Evolutionary conservation across 257 asterid genomes (phyloP), one percentile per base, ranked within the genome.

Genomic region (Ilex asprella): DNA sequence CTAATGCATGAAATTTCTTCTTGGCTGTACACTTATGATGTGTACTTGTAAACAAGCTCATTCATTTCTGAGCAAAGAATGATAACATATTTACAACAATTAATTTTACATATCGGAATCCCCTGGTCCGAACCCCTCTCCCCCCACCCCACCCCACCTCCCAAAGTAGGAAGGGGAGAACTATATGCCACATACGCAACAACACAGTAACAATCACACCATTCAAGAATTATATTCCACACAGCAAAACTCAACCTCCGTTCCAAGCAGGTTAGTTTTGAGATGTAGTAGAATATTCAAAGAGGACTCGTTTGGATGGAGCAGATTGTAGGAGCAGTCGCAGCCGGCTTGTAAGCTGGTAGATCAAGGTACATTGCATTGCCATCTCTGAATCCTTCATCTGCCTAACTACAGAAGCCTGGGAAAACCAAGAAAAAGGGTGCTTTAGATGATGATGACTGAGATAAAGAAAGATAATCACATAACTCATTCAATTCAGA

Each of bases 301-400:
- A 93, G 12, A 93, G 69, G 65, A 93, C 95, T 8, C 99, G 97
- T 66, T 87, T 93, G 49, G 86, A 89, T 39, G 99, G 99, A 16
- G 96, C 89, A 55, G 99, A 93, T 50, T 93, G 99, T 41, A 93
- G 79, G 57, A 93, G 96, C 59, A 93, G 86, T 1, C 96, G 84
- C 9, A 93, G 79, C 58, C 99, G 97, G 75, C 97, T 92, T 1
- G 97, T 93, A 56, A 93, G 96, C 74, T 83, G 95, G 78, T 93
- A 93, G 82, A 89, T 93, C 78, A 93, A 78, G 7, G 97, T 93
- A 97, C 99, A 93, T 70, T 93, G 99, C 97, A 89, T 87, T 21
- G 97, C 97, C 99, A 87, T 93, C 86, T 93, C 97, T 16, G 97
- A 89, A 75, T 93, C 99, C 81, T 93, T 89, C 99, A 89, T 93